A percentile compares a stretch with the other conserved stretches of the same genome.
These are phyloP conservation scores for Starmerella floricola DNA, from an alignment of 805 yeast genomes.

Conservation along the genomic window DNA sequence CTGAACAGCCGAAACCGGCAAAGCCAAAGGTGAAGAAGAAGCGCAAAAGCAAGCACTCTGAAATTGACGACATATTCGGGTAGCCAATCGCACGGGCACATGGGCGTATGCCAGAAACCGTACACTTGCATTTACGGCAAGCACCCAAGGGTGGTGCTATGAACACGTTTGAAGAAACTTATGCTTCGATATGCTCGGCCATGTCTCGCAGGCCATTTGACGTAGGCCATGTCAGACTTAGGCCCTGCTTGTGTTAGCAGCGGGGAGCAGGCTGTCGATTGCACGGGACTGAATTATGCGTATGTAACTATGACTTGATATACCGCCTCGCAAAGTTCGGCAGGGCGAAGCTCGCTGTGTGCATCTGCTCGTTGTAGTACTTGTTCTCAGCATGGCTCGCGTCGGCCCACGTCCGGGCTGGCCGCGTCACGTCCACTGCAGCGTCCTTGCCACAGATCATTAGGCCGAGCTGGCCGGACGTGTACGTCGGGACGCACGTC, in stretches of 20 bases:
- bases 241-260: too few species aligned
- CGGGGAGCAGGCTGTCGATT: background rate
- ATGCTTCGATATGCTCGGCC: too few species aligned
- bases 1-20: background rate
- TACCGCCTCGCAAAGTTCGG: slow-evolving; percentile 70
- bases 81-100: slow-evolving; percentile 20
- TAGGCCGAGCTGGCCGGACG: slow-evolving; percentile 96
- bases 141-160: too few species aligned
- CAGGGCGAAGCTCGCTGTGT: slow-evolving; percentile 76
- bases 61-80: slow-evolving; percentile 70
- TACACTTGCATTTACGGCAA: too few species aligned
- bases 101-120: background rate
- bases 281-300: background rate
- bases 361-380: slow-evolving; percentile 79
- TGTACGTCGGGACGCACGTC: slow-evolving; percentile 91
- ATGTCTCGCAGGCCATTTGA: too few species aligned
- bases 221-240: too few species aligned
- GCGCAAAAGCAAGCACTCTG: slow-evolving; percentile 33
- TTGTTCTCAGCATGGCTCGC: slow-evolving; percentile 52
- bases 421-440: slow-evolving; percentile 49
- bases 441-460: slow-evolving; percentile 84
- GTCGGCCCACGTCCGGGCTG: slow-evolving; percentile 51
- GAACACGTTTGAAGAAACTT: too few species aligned
- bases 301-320: background rate
- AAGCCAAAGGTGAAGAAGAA: slow-evolving; percentile 1